Percentiles rank a stretch among this genome's conserved stretches.
These are phyloP conservation scores for Serendipita sp. DNA, from an alignment of 768 basidiomycete species.

Conservation along the genomic window DNA sequence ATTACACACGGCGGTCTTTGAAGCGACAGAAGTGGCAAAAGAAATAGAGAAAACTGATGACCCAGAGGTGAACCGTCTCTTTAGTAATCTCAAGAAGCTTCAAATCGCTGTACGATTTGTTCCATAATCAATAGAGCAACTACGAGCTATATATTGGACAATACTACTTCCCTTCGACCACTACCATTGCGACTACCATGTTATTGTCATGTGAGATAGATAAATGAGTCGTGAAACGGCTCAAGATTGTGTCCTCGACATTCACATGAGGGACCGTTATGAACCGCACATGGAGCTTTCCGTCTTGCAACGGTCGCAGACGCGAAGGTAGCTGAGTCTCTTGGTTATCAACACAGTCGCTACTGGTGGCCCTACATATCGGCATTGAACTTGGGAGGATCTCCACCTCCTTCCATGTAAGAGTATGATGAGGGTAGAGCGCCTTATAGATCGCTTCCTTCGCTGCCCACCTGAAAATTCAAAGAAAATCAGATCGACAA, in stretches of 20 bases:
- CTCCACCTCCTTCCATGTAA: slow-evolving; percentile 12
- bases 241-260: neutral
- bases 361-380: neutral
- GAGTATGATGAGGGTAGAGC: slow-evolving; percentile 5
- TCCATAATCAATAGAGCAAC: no score
- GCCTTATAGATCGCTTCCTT: slow-evolving; percentile 16
- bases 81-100: no score
- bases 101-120: no score
- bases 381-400: slow-evolving; percentile 4
- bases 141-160: neutral
- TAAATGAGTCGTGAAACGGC: neutral
- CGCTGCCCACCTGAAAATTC: slow-evolving; percentile 12
- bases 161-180: neutral
- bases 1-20: no score
- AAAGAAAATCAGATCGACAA: neutral
- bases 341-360: neutral
- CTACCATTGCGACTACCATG: neutral
- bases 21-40: no score
- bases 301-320: neutral
- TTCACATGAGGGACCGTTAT: neutral
- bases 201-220: neutral
- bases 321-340: neutral
- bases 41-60: no score
- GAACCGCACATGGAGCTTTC: neutral
- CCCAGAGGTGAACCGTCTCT: no score